Conservation (phyloP, 208 protist species). For the Novymonas esmeraldas region DNA sequence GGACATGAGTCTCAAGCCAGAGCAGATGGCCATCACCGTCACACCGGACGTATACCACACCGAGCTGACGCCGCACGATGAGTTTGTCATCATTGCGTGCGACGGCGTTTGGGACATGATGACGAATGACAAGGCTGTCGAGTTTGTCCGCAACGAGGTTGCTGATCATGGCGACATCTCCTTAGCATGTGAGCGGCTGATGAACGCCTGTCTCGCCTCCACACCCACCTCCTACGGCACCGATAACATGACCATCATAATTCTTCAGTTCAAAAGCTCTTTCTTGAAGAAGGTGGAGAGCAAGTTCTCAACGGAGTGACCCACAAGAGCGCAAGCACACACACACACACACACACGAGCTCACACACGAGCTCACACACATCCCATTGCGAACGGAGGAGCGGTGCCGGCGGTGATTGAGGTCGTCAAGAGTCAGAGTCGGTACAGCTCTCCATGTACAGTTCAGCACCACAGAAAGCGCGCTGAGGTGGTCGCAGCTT, state of each 20-base stretch:
- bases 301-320: slow-evolving; percentile 29
- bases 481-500: background rate
- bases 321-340: background rate
- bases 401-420: too few relatives aligned
- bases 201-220: slow-evolving; percentile 77
- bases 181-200: slow-evolving; percentile 84
- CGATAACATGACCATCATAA: slow-evolving; percentile 93
- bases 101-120: slow-evolving; percentile 95
- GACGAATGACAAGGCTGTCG: slow-evolving; percentile 87
- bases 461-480: slow-evolving; percentile 5
- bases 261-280: slow-evolving; percentile 90
- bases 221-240: slow-evolving; percentile 76
- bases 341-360: background rate
- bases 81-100: slow-evolving; percentile 94
- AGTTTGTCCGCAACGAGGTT: slow-evolving; percentile 89
- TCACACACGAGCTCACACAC: background rate
- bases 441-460: slow-evolving; percentile 1
- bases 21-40: slow-evolving; percentile 78
- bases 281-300: slow-evolving; percentile 84
- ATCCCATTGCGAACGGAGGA: too few relatives aligned
- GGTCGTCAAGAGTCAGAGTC: background rate
- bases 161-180: slow-evolving; percentile 84
- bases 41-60: slow-evolving; percentile 76
- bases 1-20: slow-evolving; percentile 64
- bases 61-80: slow-evolving; percentile 81